Percentiles rank a stretch among this genome's conserved stretches.
These are phyloP conservation scores for Claviceps sp. DNA, from an alignment of 2,329 filamentous ascomycete species.

Conservation along the genomic window DNA sequence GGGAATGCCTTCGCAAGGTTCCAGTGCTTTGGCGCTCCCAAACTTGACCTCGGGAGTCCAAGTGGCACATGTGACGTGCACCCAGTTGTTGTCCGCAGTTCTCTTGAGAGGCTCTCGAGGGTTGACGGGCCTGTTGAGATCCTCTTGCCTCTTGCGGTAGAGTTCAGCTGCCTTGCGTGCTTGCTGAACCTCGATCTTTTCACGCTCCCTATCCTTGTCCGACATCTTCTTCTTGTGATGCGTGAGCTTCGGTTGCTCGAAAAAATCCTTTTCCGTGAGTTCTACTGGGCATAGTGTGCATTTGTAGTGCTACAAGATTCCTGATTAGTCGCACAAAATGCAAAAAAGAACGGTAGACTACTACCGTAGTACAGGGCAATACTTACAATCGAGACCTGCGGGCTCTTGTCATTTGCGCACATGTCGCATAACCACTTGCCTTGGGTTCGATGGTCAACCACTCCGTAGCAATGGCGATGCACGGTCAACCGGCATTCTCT, in stretches of 20 bases:
- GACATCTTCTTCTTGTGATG: constrained; percentile 70
- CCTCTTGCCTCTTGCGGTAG: constrained; percentile 71
- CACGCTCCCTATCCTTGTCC: constrained; percentile 81
- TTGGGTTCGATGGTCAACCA: constrained; percentile 53
- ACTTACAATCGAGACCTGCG: constrained; percentile 78
- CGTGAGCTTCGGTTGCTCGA: constrained; percentile 48
- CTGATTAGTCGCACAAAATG: constrained; percentile 15
- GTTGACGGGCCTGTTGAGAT: constrained; percentile 67
- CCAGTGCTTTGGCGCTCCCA: constrained; percentile 67
- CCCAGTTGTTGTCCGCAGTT: constrained; percentile 95
- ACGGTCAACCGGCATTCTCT: constrained; percentile 83
- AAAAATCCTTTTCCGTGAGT: constrained; percentile 67
- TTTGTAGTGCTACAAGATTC: constrained; percentile 52
- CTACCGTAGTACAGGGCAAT: too few species aligned
- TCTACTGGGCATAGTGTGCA: constrained; percentile 85
- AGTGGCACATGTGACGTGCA: constrained; percentile 84
- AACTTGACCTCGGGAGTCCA: constrained; percentile 92
- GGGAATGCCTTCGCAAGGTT: constrained; percentile 80
- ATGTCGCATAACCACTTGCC: constrained; percentile 92
- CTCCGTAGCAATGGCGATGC: constrained; percentile 85
- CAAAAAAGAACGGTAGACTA: neutral
- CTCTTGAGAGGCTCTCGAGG: constrained; percentile 87
- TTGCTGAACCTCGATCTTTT: constrained; percentile 73
- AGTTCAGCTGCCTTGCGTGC: constrained; percentile 67
- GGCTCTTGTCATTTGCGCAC: constrained; percentile 87